Evolutionary conservation across 148 eudicot genomes (phyloP), one percentile per base, ranked within the genome.

Genomic region (Vaccinium myrtillus): DNA sequence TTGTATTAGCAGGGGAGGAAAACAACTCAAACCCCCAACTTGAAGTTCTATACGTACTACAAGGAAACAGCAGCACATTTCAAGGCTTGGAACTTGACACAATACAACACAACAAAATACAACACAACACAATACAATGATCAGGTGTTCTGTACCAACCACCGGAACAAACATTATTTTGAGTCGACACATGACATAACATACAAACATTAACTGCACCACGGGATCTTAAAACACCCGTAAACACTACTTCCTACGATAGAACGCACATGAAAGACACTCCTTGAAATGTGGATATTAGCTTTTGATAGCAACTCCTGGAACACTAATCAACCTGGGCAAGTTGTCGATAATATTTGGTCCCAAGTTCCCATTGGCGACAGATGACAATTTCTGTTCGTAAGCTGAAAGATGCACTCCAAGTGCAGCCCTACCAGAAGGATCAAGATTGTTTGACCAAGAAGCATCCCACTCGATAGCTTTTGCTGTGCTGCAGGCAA

Each of bases 401-500:
- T 86, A 82, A 23, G 87, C 85, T 25, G 85, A 86, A 18, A 82
- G 78, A 73, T 96, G 99, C 12, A 96, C 95, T 39, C 98, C 98
- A 1, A 87, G 85, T 30, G 99, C 98, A 25, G 98, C 98, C 86
- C 99, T 86, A 16, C 99, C 99, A 0, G 99, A 96, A 23, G 99
- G 99, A 79, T 96, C 99, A 0, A 94, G 92, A 89, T 95, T 93
- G 49, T 89, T 91, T 2, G 96, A 92, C 99, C 99, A 96, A 6
- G 94, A 77, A 71, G 91, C 86, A 19, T 96, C 95, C 99, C 99
- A 96, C 87, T 91, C 97, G 18, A 93, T 87, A 0, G 97, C 97
- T 81, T 92, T 93, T 27, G 99, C 95, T 10, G 99, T 94, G 90
- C 98, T 95, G 82, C 98, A 95, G 0, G 98, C 96, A 30, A 97